phyloP scores from a whole-genome alignment of 345 rosid species.

The Bruguiera sexangula region DNA sequence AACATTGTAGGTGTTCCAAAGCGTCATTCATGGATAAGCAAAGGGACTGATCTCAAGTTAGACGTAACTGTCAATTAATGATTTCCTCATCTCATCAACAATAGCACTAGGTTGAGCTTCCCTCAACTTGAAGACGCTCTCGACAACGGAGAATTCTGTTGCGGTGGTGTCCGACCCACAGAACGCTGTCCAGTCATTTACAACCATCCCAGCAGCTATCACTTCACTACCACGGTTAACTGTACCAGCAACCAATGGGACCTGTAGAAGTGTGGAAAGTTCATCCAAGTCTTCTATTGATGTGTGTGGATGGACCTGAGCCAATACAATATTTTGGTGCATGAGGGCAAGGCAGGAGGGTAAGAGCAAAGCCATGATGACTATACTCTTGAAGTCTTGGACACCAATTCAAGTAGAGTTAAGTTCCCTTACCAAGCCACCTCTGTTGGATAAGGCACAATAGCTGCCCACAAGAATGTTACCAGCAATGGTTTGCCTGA shows the following conservation, averaged over 20 bases:
- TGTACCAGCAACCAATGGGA: constrained; percentile 27
- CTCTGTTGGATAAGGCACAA: constrained; percentile 79
- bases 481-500: constrained; percentile 91
- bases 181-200: constrained; percentile 86
- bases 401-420: background rate
- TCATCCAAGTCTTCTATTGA: constrained; percentile 92
- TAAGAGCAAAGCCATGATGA: no score
- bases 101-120: constrained; percentile 83
- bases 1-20: background rate
- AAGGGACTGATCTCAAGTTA: constrained; percentile 18
- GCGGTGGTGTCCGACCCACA: constrained; percentile 96
- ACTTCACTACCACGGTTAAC: constrained; percentile 30
- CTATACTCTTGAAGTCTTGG: no score
- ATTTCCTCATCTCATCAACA: constrained; percentile 88
- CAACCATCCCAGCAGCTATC: constrained; percentile 75
- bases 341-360: background rate
- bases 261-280: constrained; percentile 90
- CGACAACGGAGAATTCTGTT: constrained; percentile 80
- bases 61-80: constrained; percentile 74
- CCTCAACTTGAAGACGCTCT: constrained; percentile 87
- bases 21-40: background rate
- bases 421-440: constrained; percentile 66
- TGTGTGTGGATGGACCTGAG: constrained; percentile 90
- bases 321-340: background rate
- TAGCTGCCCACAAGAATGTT: constrained; percentile 92